Base-by-base conservation (phyloP, 2,329 filamentous ascomycete species). In the Colletotrichum cuscutae region DNA sequence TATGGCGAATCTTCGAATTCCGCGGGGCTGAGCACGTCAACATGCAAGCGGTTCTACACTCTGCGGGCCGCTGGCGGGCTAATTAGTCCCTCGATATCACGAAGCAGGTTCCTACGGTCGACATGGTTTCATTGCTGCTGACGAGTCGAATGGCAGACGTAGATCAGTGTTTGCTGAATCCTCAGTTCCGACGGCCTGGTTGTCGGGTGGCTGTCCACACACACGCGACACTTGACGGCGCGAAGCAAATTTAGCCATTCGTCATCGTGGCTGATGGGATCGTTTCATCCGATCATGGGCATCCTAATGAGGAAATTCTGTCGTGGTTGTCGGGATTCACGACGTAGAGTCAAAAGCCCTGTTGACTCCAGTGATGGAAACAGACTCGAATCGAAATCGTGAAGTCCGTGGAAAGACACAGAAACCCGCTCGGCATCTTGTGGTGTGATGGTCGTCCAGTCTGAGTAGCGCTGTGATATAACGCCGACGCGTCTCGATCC, bases 201-300 rank as follows among this genome's bases (percentile, higher is more conserved):
- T 26, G 37, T 42, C 22, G 49, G 35, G 42, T 60, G 61, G 60
- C 57, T 37, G 59, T 57, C 66, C 60, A 62, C 67, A 26, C 70
- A 70, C 70, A 70, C 35, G 60, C 60, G 32, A 72, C 49, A 70
- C 60, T 62, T 57, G 56, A 71, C 56, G 67, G 56, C 46, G 35
- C 56, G 61, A 61, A 61, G 49, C 22, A 37, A 35, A 56, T 61
- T 35, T 37, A 7, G 28, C 35, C n/a, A 58, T 52, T 62, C 53
- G 70, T 61, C 70, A 65, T 61, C 46, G 22, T 9, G 57, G 61
- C 19, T 42, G 66, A 49, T 70, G 66, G 19, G 13, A 49, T 32
- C 49, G 71, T 73, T 61, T 65, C 71, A 62, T 71, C 46, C 60
- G 12, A 24, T 73, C 42, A 8, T 42, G n/a, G 28, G 24, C 35